Conservation (phyloP, 768 basidiomycete genomes). For the Pleurotus pulmonarius region DNA sequence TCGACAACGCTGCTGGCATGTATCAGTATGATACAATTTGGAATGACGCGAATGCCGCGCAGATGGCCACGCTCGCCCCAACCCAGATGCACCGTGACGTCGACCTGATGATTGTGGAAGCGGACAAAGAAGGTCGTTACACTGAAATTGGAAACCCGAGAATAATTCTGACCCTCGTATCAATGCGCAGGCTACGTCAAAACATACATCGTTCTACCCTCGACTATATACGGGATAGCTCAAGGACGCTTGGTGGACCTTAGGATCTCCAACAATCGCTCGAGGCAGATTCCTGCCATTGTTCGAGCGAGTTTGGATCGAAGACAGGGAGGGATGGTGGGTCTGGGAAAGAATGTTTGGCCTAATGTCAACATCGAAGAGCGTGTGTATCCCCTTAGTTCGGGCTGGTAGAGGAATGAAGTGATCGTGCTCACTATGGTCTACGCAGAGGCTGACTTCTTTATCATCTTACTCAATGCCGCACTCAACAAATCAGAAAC, state of each 20-base stretch:
- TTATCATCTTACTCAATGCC: slow-evolving; percentile 36
- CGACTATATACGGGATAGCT: slow-evolving; percentile 51
- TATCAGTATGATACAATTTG: slow-evolving; percentile 35
- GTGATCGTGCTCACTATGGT: background rate
- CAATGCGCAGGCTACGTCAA: slow-evolving; percentile 37
- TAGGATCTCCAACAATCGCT: slow-evolving; percentile 45
- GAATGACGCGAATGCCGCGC: slow-evolving; percentile 42
- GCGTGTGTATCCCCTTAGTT: slow-evolving; percentile 21
- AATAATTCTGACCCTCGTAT: background rate
- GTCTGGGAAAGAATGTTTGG: slow-evolving; percentile 52
- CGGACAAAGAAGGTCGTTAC: slow-evolving; percentile 41
- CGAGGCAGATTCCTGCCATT: slow-evolving; percentile 45
- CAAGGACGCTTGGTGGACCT: slow-evolving; percentile 43
- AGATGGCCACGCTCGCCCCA: slow-evolving; percentile 39
- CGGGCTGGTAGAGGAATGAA: background rate
- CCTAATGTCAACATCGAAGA: slow-evolving; percentile 53
- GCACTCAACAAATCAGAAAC: slow-evolving; percentile 26
- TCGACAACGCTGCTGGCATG: slow-evolving; percentile 40
- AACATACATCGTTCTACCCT: slow-evolving; percentile 50
- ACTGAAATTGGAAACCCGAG: background rate
- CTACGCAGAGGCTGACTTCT: slow-evolving; percentile 38
- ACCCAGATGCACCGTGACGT: slow-evolving; percentile 47
- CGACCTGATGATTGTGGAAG: slow-evolving; percentile 43
- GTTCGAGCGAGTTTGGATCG: slow-evolving; percentile 37
- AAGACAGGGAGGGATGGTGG: slow-evolving; percentile 46